A percentile compares a stretch with the other conserved stretches of the same genome.
phyloP scores from a whole-genome alignment of 2,329 filamentous ascomycete species.

The Trichoderma brevicompactum region DNA sequence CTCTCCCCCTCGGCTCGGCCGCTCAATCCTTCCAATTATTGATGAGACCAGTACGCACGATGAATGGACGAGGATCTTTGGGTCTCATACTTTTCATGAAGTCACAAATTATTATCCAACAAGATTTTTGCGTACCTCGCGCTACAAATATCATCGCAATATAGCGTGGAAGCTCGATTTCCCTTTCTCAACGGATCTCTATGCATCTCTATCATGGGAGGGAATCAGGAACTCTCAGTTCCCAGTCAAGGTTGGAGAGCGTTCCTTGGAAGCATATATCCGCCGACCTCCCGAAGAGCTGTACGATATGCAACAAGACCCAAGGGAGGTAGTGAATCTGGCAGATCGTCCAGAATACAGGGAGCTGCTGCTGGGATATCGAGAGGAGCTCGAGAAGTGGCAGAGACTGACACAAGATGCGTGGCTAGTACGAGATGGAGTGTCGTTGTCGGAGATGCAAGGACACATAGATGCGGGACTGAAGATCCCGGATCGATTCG shows the following conservation, averaged over 20 bases:
- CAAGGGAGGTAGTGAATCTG: constrained; percentile 6
- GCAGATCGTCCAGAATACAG: constrained; percentile 7
- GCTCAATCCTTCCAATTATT: constrained; percentile 18
- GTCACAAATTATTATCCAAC: constrained; percentile 23
- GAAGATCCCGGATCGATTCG: constrained; percentile 14
- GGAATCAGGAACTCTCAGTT: constrained; percentile 9
- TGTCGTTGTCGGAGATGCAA: constrained; percentile 20
- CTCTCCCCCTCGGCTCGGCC: constrained; percentile 9
- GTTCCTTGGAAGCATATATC: constrained; percentile 14
- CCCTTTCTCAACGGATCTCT: constrained; percentile 16
- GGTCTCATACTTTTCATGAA: constrained; percentile 17
- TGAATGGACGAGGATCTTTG: not conserved
- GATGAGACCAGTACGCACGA: constrained; percentile 1
- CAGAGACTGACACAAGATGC: constrained; percentile 14
- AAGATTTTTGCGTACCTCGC: constrained; percentile 8
- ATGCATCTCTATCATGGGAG: constrained; percentile 19
- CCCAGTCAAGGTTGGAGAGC: constrained; percentile 13
- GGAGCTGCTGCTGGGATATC: not conserved
- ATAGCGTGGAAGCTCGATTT: constrained; percentile 24
- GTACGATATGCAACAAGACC: constrained; percentile 15
- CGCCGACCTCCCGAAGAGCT: constrained; percentile 15
- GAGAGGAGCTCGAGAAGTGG: constrained; percentile 10
- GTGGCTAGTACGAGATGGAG: constrained; percentile 13
- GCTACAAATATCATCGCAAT: constrained; percentile 24
- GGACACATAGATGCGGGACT: constrained; percentile 15